phyloP scores from a whole-genome alignment of 441 rosid genomes.

The Adansonia grandidieri region DNA sequence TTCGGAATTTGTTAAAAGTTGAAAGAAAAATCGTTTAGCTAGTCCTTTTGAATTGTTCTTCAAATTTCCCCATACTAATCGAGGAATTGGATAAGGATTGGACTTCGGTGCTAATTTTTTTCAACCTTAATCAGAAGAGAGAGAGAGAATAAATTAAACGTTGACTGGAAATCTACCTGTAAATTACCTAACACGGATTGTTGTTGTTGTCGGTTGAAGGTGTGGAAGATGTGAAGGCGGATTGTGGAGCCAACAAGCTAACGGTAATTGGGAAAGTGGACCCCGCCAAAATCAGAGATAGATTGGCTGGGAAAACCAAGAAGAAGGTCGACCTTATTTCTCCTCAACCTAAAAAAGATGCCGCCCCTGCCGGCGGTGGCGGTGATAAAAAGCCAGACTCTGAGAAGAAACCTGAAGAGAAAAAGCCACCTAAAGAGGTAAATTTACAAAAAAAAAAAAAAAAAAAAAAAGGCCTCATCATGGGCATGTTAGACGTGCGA shows the following conservation, averaged over 20 bases:
- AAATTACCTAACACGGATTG: conserved; percentile 27
- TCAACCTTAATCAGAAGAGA: no score
- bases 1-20: neutral
- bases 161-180: neutral
- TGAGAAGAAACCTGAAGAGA: conserved; percentile 21
- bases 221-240: conserved; percentile 68
- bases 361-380: conserved; percentile 39
- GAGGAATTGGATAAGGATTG: conserved; percentile 7
- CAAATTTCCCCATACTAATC: neutral
- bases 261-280: conserved; percentile 80
- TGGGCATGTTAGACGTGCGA: conserved; percentile 36
- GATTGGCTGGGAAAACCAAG: conserved; percentile 58
- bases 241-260: conserved; percentile 55
- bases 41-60: neutral
- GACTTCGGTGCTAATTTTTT: neutral
- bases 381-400: conserved; percentile 49
- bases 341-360: conserved; percentile 69
- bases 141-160: neutral
- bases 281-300: conserved; percentile 53
- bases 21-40: neutral
- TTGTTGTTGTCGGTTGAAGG: conserved; percentile 48
- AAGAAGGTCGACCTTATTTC: conserved; percentile 76
- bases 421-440: conserved; percentile 83
- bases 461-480: neutral
- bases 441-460: neutral